These are phyloP conservation scores for Blastomyces percursus DNA, from an alignment of 2,329 filamentous ascomycete species.

Conservation along the genomic window DNA sequence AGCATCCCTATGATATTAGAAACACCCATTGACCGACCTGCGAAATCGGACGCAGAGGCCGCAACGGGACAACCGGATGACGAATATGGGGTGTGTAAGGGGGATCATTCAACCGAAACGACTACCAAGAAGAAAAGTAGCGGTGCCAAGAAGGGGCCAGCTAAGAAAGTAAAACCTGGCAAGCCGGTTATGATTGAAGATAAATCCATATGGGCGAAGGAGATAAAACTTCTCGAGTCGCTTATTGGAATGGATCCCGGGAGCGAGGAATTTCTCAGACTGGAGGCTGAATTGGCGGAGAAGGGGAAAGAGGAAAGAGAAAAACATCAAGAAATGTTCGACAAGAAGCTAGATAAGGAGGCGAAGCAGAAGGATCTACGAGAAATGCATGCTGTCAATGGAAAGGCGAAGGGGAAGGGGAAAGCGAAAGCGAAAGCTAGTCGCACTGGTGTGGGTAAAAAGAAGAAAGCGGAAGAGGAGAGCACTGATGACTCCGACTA, in stretches of 20 bases:
- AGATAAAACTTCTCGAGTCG: conserved; percentile 88
- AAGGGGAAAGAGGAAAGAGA: conserved; percentile 60
- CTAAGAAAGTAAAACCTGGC: conserved; percentile 17
- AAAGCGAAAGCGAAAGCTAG: not conserved
- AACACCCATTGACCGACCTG: conserved; percentile 75
- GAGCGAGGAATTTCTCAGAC: conserved; percentile 55
- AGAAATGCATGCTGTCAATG: conserved; percentile 17
- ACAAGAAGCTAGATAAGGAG: conserved; percentile 56
- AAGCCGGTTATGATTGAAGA: conserved; percentile 51
- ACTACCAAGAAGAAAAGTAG: conserved; percentile 17
- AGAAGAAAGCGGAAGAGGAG: not conserved
- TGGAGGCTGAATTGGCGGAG: conserved; percentile 55
- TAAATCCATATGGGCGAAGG: conserved; percentile 73
- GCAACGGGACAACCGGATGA: conserved; percentile 6
- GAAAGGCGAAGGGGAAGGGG: not conserved
- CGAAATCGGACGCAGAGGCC: conserved; percentile 21
- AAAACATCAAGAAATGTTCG: conserved; percentile 67
- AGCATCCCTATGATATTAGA: conserved; percentile 85
- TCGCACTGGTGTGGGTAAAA: not conserved
- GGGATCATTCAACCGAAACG: conserved; percentile 14
- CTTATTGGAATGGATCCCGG: conserved; percentile 75
- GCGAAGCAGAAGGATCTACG: conserved; percentile 36
- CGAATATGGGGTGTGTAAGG: conserved; percentile 13
- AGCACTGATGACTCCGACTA: not conserved
- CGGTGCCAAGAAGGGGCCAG: conserved; percentile 17